Percentiles rank a stretch among this genome's conserved stretches.
phyloP scores from a whole-genome alignment of 257 asterid species.

The Osmanthus fragrans region DNA sequence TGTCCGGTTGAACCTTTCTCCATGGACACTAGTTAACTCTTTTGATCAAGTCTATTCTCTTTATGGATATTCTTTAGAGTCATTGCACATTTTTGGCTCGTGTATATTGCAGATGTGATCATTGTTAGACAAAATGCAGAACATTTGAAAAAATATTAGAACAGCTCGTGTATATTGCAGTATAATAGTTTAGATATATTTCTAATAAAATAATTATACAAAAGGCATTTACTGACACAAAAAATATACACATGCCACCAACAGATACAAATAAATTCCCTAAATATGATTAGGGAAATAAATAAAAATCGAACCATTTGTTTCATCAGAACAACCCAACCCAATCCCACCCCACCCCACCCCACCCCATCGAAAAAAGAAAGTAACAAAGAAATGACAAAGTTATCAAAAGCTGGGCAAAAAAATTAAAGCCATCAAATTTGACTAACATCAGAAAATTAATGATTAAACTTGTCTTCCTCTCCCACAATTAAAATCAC shows the following conservation, averaged over 20 bases:
- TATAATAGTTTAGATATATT: background rate
- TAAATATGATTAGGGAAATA: background rate
- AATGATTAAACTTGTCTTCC: background rate
- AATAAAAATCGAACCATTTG: background rate
- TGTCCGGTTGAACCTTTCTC: too few relatives aligned
- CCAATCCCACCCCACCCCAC: background rate
- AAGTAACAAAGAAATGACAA: background rate
- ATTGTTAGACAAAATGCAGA: background rate
- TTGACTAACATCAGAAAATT: background rate
- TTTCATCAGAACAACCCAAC: background rate
- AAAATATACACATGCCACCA: conserved; percentile 1
- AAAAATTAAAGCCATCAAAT: background rate
- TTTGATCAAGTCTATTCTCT: background rate
- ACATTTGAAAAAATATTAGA: background rate
- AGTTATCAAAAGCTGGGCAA: background rate
- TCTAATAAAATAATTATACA: background rate
- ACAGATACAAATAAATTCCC: background rate
- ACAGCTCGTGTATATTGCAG: too few relatives aligned
- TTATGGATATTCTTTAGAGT: too few relatives aligned
- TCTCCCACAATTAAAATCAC: conserved; percentile 44
- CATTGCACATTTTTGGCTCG: too few relatives aligned
- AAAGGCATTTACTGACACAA: background rate
- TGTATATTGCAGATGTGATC: background rate
- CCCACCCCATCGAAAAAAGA: background rate
- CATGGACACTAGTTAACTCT: too few relatives aligned